These are phyloP conservation scores for Juncus inflexus DNA, from an alignment of 176 grass and related monocot genomes.

Conservation along the genomic window DNA sequence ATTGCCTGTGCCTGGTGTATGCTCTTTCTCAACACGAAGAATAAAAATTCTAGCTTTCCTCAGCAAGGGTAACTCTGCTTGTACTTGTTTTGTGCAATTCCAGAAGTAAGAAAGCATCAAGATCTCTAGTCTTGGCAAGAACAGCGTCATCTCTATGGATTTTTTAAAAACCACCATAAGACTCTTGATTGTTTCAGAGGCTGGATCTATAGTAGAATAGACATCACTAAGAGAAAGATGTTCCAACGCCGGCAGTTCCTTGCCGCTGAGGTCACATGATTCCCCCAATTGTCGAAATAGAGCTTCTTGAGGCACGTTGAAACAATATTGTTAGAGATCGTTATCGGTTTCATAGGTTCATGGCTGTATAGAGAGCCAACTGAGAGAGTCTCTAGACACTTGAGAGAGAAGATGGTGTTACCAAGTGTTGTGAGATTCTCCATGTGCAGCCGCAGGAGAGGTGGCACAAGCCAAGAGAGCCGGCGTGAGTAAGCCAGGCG, in stretches of 20 bases:
- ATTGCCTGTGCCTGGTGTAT: neutral
- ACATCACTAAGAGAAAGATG: neutral
- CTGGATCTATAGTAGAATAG: neutral
- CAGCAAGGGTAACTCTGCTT: neutral
- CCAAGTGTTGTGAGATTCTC: neutral
- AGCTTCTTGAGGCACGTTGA: neutral
- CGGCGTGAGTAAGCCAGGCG: neutral
- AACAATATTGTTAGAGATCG: neutral
- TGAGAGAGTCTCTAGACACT: neutral
- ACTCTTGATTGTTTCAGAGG: neutral
- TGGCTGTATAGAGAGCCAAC: neutral
- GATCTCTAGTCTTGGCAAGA: neutral
- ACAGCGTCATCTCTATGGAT: neutral
- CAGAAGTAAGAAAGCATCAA: neutral
- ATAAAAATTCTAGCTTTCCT: neutral
- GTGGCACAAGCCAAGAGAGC: neutral
- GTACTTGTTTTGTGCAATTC: neutral
- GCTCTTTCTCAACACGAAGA: neutral
- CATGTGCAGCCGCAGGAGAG: neutral
- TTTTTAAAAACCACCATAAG: neutral
- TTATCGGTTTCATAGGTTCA: neutral
- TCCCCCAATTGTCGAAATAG: no score
- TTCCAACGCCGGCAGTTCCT: neutral
- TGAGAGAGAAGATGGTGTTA: neutral
- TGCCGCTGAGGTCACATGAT: neutral